Base-by-base conservation (phyloP, 495 filamentous ascomycete genomes). In the Daldinia childiae region DNA sequence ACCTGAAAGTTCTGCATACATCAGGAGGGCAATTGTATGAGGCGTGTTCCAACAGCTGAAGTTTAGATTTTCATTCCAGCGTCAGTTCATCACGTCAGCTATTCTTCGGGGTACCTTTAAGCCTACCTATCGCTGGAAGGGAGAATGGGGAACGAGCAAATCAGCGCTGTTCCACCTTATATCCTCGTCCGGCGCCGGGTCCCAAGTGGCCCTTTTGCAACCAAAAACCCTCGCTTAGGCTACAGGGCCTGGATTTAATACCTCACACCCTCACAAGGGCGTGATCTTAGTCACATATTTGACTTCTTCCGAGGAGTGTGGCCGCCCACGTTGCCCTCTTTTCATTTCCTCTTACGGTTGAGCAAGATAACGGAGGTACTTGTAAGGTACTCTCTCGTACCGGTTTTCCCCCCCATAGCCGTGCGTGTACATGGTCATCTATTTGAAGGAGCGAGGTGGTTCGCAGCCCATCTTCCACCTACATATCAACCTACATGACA, bases 241-340 rank as follows among this genome's bases (percentile, higher is more conserved):
- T 58, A 71, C 67, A 74, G 72, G 72, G 72, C 63, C 67, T 71
- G 62, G 59, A 71, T 70, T 70, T 74, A 74, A 74, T 74, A 74
- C 64, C 72, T 67, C 67, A 71, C 72, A 71, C 72, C 72, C 72
- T 71, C 68, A 65, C 63, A 55, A 74, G 72, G 72, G 72, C 51
- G 72, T 74, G 72, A 68, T 71, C 72, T 71, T 74, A 74, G 64
- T 67, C 64, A 74, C 50, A 59, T 55, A 65, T 54, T 60, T 71
- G 54, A 56, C 70, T 64, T 74, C 56, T 70, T 71, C 64, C 72
- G 59, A 67, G 61, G 32, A 58, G 52, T 52, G 62, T 67, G 63
- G 52, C 48, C 63, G 60, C 62, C 66, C 66, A 67, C 71, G 67
- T 65, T 71, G 67, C 69, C 41, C 41, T 66, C 58, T 56, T 74